Conservation (phyloP, 768 basidiomycete genomes). For the Mycena amicta region DNA sequence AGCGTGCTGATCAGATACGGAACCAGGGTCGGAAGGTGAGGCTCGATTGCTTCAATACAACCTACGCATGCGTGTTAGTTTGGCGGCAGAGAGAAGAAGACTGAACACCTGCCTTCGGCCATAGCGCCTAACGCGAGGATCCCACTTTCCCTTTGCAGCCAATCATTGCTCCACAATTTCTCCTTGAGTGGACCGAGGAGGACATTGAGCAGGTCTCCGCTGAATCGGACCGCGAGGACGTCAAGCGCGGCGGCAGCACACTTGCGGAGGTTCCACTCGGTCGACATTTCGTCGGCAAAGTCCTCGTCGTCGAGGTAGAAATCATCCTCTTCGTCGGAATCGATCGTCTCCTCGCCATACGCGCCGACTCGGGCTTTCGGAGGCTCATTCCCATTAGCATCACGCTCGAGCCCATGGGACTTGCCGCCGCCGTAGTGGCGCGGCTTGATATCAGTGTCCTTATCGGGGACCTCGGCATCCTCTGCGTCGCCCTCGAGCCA, state of each 20-base stretch:
- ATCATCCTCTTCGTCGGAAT: constrained; percentile 88
- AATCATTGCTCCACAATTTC: constrained; percentile 90
- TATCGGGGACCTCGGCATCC: constrained; percentile 89
- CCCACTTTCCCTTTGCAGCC: constrained; percentile 93
- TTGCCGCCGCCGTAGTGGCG: constrained; percentile 82
- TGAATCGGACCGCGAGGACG: constrained; percentile 92
- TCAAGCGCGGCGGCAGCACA: constrained; percentile 97
- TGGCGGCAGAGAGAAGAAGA: not conserved
- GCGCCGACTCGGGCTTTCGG: constrained; percentile 55
- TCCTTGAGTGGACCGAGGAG: constrained; percentile 88
- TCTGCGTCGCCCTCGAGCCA: constrained; percentile 93
- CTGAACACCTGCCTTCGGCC: constrained; percentile 79
- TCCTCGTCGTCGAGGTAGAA: constrained; percentile 87
- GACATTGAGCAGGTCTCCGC: constrained; percentile 85
- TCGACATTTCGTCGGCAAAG: constrained; percentile 94
- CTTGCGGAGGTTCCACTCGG: constrained; percentile 98
- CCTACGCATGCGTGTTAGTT: constrained; percentile 48
- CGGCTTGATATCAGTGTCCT: constrained; percentile 95
- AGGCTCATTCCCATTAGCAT: constrained; percentile 43
- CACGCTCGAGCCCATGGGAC: constrained; percentile 82
- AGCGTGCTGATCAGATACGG: constrained; percentile 91
- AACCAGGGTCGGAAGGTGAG: constrained; percentile 90
- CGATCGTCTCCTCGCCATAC: constrained; percentile 80
- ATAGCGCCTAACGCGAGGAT: constrained; percentile 96
- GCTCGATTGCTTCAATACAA: constrained; percentile 94